These are phyloP conservation scores for Prosopis cineraria DNA, from an alignment of 306 rosid genomes.

Conservation along the genomic window DNA sequence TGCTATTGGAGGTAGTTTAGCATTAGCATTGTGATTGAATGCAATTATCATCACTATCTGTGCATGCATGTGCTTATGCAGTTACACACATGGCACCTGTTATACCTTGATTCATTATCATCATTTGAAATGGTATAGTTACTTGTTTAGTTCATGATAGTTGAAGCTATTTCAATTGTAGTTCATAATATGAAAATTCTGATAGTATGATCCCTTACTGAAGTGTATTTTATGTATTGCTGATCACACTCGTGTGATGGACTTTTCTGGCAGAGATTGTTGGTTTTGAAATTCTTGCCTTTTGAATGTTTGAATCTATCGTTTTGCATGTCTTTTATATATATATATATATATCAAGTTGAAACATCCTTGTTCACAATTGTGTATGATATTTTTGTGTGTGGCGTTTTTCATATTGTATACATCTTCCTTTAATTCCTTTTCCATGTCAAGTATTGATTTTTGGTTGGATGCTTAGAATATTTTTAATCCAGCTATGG, in stretches of 20 bases:
- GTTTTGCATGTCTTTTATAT: conserved; percentile 13
- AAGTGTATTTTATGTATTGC: not conserved
- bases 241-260: not conserved
- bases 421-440: not conserved
- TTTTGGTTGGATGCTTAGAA: conserved; percentile 2
- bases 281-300: not conserved
- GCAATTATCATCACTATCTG: not conserved
- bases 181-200: not conserved
- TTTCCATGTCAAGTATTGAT: not conserved
- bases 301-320: not conserved
- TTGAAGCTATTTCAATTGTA: not conserved
- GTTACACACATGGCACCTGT: not conserved
- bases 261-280: not conserved
- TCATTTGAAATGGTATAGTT: not conserved
- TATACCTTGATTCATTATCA: not conserved
- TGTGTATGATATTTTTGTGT: conserved; percentile 6
- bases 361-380: not conserved
- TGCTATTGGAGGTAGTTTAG: conserved; percentile 79
- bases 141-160: not conserved
- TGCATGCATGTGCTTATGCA: not conserved
- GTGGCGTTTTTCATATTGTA: not conserved
- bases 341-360: conserved; percentile 21
- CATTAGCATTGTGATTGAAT: not conserved
- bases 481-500: conserved; percentile 15
- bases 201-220: not conserved